A percentile compares a stretch with the other conserved stretches of the same genome.
These are phyloP conservation scores for Neurospora sp. DNA, from an alignment of 495 filamentous ascomycete species.

Conservation along the genomic window DNA sequence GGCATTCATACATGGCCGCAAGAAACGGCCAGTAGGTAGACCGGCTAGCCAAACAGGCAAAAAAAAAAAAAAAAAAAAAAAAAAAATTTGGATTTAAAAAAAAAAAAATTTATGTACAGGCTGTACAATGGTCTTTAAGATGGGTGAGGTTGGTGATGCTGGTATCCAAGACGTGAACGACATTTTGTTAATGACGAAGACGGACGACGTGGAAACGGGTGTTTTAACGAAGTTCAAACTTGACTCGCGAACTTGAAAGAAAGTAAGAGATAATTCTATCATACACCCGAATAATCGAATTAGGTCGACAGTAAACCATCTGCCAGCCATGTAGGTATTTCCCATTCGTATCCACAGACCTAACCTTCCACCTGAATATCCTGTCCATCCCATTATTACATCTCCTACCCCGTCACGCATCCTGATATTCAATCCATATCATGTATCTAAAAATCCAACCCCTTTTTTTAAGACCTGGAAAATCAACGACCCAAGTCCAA, in stretches of 20 bases:
- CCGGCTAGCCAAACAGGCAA: too few relatives aligned
- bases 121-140: too few relatives aligned
- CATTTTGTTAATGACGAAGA: too few relatives aligned
- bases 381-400: background rate
- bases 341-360: background rate
- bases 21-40: too few relatives aligned
- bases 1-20: too few relatives aligned
- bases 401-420: background rate
- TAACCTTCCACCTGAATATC: background rate
- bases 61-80: too few relatives aligned
- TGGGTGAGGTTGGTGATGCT: too few relatives aligned
- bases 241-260: background rate
- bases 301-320: background rate
- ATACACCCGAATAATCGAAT: background rate
- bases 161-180: too few relatives aligned
- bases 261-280: background rate
- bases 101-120: too few relatives aligned
- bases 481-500: background rate
- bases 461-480: background rate
- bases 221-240: too few relatives aligned
- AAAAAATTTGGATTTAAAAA: too few relatives aligned
- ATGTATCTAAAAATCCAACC: background rate
- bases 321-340: background rate
- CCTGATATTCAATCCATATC: background rate
- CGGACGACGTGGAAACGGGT: too few relatives aligned